Conservation (phyloP, 2,329 filamentous ascomycete species). For the Teratosphaeriaceae sp. region DNA sequence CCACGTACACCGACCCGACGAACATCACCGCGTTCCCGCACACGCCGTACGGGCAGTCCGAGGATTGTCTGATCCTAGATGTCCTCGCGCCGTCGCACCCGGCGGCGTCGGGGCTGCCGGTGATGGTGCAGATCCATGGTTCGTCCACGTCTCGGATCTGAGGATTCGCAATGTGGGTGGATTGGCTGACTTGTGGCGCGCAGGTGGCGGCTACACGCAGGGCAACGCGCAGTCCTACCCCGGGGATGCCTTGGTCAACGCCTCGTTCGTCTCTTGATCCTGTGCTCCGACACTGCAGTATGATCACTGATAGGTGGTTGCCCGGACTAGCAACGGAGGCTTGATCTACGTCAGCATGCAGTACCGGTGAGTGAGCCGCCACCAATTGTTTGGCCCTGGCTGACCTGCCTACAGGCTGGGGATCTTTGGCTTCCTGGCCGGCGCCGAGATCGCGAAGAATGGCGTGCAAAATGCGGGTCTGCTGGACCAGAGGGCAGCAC, state of each 20-base stretch:
- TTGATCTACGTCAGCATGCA: constrained; percentile 27
- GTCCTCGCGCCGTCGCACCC: constrained; percentile 34
- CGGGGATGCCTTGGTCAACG: constrained; percentile 24
- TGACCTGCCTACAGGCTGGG: no score
- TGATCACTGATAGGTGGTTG: no score
- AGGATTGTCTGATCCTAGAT: constrained; percentile 38
- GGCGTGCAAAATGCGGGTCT: constrained; percentile 22
- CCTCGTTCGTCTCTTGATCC: constrained; percentile 17
- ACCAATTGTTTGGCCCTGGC: no score
- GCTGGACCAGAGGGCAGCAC: constrained; percentile 22
- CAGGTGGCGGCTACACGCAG: constrained; percentile 28
- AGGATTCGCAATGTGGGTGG: no score
- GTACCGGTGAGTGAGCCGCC: no score
- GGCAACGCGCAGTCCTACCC: constrained; percentile 18
- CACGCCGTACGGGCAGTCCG: constrained; percentile 21
- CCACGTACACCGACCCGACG: constrained; percentile 5
- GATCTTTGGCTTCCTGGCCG: constrained; percentile 22
- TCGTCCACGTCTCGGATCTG: no score
- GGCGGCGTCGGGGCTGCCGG: constrained; percentile 18
- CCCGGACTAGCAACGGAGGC: constrained; percentile 18
- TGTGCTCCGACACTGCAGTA: no score
- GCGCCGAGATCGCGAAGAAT: constrained; percentile 14
- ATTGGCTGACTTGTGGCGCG: neutral
- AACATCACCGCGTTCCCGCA: constrained; percentile 1
- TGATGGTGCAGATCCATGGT: constrained; percentile 32